phyloP scores from a whole-genome alignment of 768 basidiomycete species.

The Dioszegia aurantiaca region DNA sequence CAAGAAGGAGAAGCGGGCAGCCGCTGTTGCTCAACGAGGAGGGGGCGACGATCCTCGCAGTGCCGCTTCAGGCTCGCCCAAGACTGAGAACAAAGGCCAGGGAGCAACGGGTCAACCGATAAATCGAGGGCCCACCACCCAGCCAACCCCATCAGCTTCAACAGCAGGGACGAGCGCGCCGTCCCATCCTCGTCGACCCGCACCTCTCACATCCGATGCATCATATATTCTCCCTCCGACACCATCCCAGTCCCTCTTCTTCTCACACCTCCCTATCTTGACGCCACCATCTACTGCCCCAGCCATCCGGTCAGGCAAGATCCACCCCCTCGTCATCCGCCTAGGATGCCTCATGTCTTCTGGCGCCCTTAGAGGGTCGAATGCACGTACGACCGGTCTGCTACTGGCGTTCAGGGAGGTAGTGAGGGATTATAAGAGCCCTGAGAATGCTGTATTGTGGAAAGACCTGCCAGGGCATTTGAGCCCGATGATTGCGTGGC shows the following conservation, averaged over 20 bases:
- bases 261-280: constrained; percentile 48
- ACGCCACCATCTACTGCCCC: constrained; percentile 26
- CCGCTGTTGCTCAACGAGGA: constrained; percentile 44
- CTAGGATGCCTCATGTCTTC: constrained; percentile 86
- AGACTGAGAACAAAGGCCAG: too few relatives aligned
- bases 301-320: constrained; percentile 49
- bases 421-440: constrained; percentile 50
- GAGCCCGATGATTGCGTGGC: constrained; percentile 40
- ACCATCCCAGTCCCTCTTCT: constrained; percentile 35
- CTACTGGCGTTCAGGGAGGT: constrained; percentile 88
- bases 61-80: background rate
- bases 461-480: constrained; percentile 38
- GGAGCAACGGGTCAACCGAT: background rate
- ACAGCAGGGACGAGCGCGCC: background rate
- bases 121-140: too few relatives aligned
- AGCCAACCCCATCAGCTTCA: background rate
- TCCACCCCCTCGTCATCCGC: constrained; percentile 83
- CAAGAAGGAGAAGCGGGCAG: constrained; percentile 51
- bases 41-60: constrained; percentile 12
- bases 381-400: constrained; percentile 91
- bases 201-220: constrained; percentile 3
- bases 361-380: constrained; percentile 89
- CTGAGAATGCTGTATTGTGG: constrained; percentile 36
- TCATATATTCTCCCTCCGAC: constrained; percentile 8
- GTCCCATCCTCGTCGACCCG: constrained; percentile 7